Evolutionary conservation across 257 asterid genomes (phyloP), one percentile per base, ranked within the genome.

Genomic region (Penstemon eatonii): DNA sequence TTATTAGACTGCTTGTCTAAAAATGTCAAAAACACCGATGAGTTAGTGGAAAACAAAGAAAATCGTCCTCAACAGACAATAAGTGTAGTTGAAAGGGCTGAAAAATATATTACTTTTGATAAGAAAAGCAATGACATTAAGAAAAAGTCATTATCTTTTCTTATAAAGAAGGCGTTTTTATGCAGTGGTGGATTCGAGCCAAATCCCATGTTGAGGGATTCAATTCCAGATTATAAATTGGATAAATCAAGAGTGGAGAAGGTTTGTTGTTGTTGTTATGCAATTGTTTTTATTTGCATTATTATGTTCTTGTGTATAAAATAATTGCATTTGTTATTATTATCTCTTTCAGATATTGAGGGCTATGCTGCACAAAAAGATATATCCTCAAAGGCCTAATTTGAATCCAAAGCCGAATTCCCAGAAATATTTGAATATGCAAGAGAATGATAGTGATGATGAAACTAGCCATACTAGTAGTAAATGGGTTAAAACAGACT

Each of bases 401-500:
- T 2, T 2, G 33, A 73, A 38, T 62, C 87, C 80, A 7, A 69
- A 69, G 63, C 53, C 68, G 39, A 12, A 73, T 10, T 36, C 66
- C 15, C 78, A 79, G 67, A 87, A 79, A 59, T 81, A 69, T 71
- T 67, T 82, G 83, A 79, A 81, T 19, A 71, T 51, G 73, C 45
- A 65, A 7, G 85, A 75, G 60, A 55, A 4, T 4, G 81, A 71
- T 12, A 57, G 63, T 18, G 78, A 74, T 6, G 83, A 71, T 12
- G 87, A 75, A 63, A 52, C 25, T 47, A 61, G 11, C 37, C 75
- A 80, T 40, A 71, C 77, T 25, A 25, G 33, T 60, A 81, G 82
- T 61, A 89, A 87, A 85, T 89, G 96, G 95, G 95, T 75, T 56
- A 89, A 84, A 72, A 85, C 96, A 53, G 95, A 89, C 66, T 85